Base-by-base conservation (phyloP, 176 grass and related monocot species). In the Avena insularis region DNA sequence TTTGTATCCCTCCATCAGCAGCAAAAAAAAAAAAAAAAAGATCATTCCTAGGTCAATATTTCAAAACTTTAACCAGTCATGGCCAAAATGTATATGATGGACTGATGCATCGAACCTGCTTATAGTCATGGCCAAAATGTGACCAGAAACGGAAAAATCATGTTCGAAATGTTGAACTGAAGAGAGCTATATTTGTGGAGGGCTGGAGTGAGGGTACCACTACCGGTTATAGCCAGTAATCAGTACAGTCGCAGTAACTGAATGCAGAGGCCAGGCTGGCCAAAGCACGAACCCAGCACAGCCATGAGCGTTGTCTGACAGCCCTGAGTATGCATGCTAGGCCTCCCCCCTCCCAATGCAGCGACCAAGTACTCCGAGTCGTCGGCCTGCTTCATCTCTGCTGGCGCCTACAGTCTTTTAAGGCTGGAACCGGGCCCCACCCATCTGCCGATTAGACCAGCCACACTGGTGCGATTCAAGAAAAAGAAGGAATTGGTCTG, bases 211-310 rank as follows among this genome's bases (percentile, higher is more conserved):
- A 9, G 20, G 6, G 23, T 16, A 2, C 5, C 11, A 12, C 5
- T 3, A 67, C 31, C 64, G 64, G 35, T 67, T 67, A 66, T 35
- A 5, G 29, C 16, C 6, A 35, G 64, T 67, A 79, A 21, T 59
- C 57, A 67, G 31, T 2, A 38, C 6, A 72, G 31, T 8, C 5
- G 70, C 50, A 86, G 64, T 60, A 71, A 92, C 73, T 82, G 79
- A 78, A 70, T 31, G 50, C 27, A 36, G 79, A 87, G 84, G 77
- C 83, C 92, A 91, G 89, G 57, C 92, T 94, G 84, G 89, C 54
- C 31, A 67, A 84, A 82, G 64, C 87, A 74, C 76, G 53, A 54
- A 43, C 78, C 89, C 23, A 40, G 35, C 59, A 25, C 4, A 71
- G 31, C 47, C 77, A 63, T 79, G 55, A 80, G 16, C 33, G 71